Percentiles rank a stretch among this genome's conserved stretches.
These are phyloP conservation scores for Aspergillus tanneri DNA, from an alignment of 2,329 filamentous ascomycete species.

Conservation along the genomic window DNA sequence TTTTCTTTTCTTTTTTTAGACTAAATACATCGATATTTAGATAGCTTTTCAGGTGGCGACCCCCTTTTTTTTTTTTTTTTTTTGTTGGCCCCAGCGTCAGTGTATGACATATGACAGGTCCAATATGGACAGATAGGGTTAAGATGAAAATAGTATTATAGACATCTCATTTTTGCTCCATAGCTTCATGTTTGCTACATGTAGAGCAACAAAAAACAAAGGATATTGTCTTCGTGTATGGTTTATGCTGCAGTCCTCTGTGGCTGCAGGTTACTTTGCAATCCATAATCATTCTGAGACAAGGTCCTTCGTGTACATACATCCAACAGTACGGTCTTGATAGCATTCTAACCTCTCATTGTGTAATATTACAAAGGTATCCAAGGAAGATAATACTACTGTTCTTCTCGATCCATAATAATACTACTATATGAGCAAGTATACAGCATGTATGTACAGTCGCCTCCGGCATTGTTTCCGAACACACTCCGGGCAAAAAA, in stretches of 20 bases:
- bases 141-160: background rate
- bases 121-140: background rate
- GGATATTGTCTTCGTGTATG: constrained; percentile 2
- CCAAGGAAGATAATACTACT: too few species aligned
- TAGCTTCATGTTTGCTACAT: background rate
- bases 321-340: too few species aligned
- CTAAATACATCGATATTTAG: background rate
- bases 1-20: background rate
- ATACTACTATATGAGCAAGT: too few species aligned
- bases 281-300: background rate
- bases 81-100: background rate
- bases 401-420: too few species aligned
- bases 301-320: background rate
- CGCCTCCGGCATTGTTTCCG: too few species aligned
- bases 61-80: background rate
- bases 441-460: too few species aligned
- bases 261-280: constrained; percentile 1
- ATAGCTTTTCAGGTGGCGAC: background rate
- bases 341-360: too few species aligned
- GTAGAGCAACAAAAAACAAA: background rate
- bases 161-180: background rate
- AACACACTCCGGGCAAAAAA: too few species aligned
- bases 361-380: too few species aligned
- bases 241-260: constrained; percentile 2
- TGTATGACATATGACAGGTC: background rate